Base-by-base conservation (phyloP, 768 basidiomycete species). In the Calocera viscosa region DNA sequence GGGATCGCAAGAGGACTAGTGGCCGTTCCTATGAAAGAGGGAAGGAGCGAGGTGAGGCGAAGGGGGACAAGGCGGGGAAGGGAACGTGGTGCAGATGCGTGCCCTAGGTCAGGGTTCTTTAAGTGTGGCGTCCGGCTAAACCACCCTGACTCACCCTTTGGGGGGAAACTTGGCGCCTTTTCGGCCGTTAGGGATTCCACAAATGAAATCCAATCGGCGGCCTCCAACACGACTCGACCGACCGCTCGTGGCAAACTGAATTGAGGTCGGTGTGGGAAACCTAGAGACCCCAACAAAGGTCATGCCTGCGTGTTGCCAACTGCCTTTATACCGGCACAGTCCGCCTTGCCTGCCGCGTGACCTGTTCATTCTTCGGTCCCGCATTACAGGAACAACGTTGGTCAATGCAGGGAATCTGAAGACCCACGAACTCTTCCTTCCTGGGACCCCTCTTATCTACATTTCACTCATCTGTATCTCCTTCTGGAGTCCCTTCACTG, bases 61-160 rank as follows among this genome's bases (percentile, higher is more conserved):
- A 40, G 71, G 49, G 64, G 71, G 63, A 19, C 67, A 66, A 26
- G 71, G 67, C 12, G 35, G 24, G 66, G 72, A 65, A 14, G 70
- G 69, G 65, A 71, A 68, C 41, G 69, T 68, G 64, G 71, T 70
- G 41, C 68, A 64, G 33, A 70, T 70, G 72, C 72, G 72, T 14
- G 14, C 35, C 35, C 35, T 14, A 49, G 65, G 53, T 40, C 53
- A 60, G 53, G 53, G 53, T 60, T 60, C 53, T 60, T 28, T 26
- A 60, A n/a, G 5, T 32, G 53, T 60, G 53, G 53, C 53, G 53
- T 26, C 53, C 53, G 53, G 53, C 53, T 60, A 60, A 60, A 60
- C 53, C 53, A 30, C 24, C 49, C 53, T 60, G 53, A 60, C 53
- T 60, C 53, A 60, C 53, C 53, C 53, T 28, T 22, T 60, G 14